phyloP scores from a whole-genome alignment of 768 basidiomycete genomes.

The Mycena indigotica region DNA sequence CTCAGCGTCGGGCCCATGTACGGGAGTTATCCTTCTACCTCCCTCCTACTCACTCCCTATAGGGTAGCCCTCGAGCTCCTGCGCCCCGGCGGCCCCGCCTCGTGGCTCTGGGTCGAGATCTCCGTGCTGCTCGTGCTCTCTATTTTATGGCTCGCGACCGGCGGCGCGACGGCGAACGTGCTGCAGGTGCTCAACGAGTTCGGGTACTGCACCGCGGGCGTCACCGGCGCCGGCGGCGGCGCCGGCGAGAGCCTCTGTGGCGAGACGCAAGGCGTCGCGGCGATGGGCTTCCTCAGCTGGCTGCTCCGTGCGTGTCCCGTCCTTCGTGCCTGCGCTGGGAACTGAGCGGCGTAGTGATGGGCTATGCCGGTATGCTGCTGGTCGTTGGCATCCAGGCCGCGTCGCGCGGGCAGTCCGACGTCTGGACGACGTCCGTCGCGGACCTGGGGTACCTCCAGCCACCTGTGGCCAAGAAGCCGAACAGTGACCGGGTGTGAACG shows the following conservation, averaged over 20 bases:
- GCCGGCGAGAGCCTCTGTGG: slow-evolving; percentile 24
- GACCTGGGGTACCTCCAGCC: too few relatives aligned
- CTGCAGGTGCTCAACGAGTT: background rate
- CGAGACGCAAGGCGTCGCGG: slow-evolving; percentile 34
- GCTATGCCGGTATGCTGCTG: slow-evolving; percentile 31
- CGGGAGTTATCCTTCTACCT: background rate
- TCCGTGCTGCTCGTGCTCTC: slow-evolving; percentile 39
- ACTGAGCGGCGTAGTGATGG: slow-evolving; percentile 39
- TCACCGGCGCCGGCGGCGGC: background rate
- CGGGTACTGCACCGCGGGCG: background rate
- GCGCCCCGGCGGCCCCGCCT: slow-evolving; percentile 40
- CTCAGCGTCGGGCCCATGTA: slow-evolving; percentile 34
- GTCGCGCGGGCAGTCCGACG: slow-evolving; percentile 25
- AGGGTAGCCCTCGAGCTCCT: slow-evolving; percentile 39
- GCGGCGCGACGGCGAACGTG: slow-evolving; percentile 28
- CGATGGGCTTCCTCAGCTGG: slow-evolving; percentile 41
- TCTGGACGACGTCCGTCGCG: slow-evolving; percentile 38
- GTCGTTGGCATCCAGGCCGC: slow-evolving; percentile 29
- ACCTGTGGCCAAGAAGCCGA: too few relatives aligned
- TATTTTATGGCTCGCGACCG: slow-evolving; percentile 44
- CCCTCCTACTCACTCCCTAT: background rate
- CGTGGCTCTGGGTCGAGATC: slow-evolving; percentile 41
- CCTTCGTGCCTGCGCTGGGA: too few relatives aligned
- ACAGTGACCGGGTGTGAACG: too few relatives aligned
- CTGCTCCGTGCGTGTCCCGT: slow-evolving; percentile 29